Percentiles rank a stretch among this genome's conserved stretches.
phyloP scores from a whole-genome alignment of 257 asterid species.

The Scutellaria galericulata region DNA sequence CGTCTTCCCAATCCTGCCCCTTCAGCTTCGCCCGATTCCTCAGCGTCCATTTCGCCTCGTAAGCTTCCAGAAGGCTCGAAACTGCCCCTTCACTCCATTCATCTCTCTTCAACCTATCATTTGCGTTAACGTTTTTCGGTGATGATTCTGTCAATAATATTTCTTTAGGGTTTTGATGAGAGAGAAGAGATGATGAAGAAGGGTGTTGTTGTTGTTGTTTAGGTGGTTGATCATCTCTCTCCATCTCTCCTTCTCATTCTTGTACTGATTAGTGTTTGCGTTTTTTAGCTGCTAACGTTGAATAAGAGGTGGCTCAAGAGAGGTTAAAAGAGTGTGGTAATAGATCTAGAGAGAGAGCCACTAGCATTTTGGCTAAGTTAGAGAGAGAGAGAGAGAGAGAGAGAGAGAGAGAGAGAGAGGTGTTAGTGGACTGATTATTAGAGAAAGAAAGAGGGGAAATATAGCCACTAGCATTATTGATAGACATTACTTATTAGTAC shows the following conservation, averaged over 20 bases:
- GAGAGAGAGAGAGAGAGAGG: conserved; percentile 41
- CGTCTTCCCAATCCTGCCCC: conserved; percentile 95
- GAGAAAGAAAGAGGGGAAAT: conserved; percentile 12
- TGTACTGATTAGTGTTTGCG: neutral
- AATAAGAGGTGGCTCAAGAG: conserved; percentile 29
- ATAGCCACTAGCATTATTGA: conserved; percentile 35
- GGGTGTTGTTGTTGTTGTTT: conserved; percentile 36
- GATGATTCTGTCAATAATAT: conserved; percentile 29
- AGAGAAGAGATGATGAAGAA: conserved; percentile 49
- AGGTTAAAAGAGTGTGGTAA: conserved; percentile 34
- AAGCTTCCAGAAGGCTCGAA: conserved; percentile 71
- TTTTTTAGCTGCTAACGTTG: conserved; percentile 55
- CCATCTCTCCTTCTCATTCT: conserved; percentile 59
- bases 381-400: conserved; percentile 37
- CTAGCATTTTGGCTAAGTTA: conserved; percentile 54
- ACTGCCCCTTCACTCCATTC: conserved; percentile 97
- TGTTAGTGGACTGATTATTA: conserved; percentile 35
- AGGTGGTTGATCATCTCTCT: conserved; percentile 33
- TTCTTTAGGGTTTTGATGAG: conserved; percentile 41
- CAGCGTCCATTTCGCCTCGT: conserved; percentile 80
- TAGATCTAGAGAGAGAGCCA: conserved; percentile 43
- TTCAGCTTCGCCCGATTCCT: conserved; percentile 83
- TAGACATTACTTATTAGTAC: neutral
- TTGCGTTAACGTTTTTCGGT: conserved; percentile 41
- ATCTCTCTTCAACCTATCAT: conserved; percentile 71